phyloP scores from a whole-genome alignment of 306 rosid genomes.

The Arachis stenosperma region DNA sequence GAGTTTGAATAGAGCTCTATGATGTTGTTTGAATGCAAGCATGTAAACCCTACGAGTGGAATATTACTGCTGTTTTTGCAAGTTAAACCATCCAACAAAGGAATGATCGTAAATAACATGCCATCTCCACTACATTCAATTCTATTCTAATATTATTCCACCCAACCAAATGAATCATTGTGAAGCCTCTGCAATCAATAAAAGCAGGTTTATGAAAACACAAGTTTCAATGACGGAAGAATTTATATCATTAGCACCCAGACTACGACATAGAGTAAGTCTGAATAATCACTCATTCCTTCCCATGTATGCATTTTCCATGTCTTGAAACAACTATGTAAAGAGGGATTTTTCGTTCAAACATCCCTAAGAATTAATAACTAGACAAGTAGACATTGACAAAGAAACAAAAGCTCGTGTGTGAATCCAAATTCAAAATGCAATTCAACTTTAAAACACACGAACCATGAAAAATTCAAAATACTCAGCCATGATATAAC shows the following conservation, averaged over 20 bases:
- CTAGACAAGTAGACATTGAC: constrained; percentile 10
- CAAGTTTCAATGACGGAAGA: constrained; percentile 12
- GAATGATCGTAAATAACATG: constrained; percentile 14
- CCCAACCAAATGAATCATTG: constrained; percentile 32
- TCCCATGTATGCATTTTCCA: constrained; percentile 22
- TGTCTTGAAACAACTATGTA: constrained; percentile 29
- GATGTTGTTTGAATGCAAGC: not conserved
- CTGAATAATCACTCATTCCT: constrained; percentile 5
- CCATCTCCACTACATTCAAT: constrained; percentile 26
- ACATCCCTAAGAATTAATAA: constrained; percentile 17
- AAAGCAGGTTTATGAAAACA: constrained; percentile 19
- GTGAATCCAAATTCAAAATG: constrained; percentile 36
- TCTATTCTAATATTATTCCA: constrained; percentile 6
- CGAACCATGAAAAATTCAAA: constrained; percentile 30
- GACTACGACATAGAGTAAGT: not conserved
- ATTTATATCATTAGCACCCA: constrained; percentile 27
- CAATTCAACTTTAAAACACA: constrained; percentile 33
- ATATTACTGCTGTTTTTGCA: not conserved
- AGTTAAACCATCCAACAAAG: constrained; percentile 25
- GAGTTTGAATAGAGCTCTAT: not conserved
- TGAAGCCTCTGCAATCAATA: constrained; percentile 3
- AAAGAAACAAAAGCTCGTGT: constrained; percentile 6
- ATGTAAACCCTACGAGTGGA: not conserved
- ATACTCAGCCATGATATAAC: constrained; percentile 3
- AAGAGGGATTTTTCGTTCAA: constrained; percentile 24